These are phyloP conservation scores for Taiwanofungus camphoratus DNA, from an alignment of 1,284 basidiomycete species.

Conservation along the genomic window DNA sequence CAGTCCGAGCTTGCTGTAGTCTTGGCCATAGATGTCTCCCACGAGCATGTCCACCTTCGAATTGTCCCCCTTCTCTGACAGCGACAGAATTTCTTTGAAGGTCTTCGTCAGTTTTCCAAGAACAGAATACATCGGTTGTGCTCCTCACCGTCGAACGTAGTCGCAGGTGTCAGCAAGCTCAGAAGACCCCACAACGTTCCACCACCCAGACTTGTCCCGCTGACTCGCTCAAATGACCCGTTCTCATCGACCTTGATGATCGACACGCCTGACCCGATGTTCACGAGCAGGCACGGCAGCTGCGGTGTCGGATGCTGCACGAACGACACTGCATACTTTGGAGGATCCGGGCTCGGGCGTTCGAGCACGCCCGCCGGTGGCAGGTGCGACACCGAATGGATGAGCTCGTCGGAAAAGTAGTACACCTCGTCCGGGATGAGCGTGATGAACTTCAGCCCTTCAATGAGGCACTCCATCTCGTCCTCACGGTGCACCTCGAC, in stretches of 20 bases:
- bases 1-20: conserved; percentile 89
- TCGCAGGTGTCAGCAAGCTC: conserved; percentile 92
- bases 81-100: conserved; percentile 84
- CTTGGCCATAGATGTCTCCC: conserved; percentile 96
- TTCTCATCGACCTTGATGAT: conserved; percentile 97
- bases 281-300: conserved; percentile 94
- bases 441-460: conserved; percentile 94
- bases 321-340: conserved; percentile 86
- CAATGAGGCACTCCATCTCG: conserved; percentile 98
- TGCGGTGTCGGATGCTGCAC: conserved; percentile 77
- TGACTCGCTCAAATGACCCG: conserved; percentile 93
- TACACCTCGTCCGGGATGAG: conserved; percentile 98
- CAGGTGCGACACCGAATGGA: conserved; percentile 78
- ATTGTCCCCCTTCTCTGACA: conserved; percentile 94
- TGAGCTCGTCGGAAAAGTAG: conserved; percentile 97
- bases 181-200: conserved; percentile 98
- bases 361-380: conserved; percentile 47
- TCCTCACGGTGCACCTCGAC: conserved; percentile 91
- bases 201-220: conserved; percentile 96
- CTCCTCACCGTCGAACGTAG: conserved; percentile 86
- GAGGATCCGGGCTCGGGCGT: conserved; percentile 89
- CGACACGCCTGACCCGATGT: conserved; percentile 97
- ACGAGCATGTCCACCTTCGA: conserved; percentile 97
- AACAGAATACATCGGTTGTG: conserved; percentile 10
- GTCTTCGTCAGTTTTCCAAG: not conserved